These are phyloP conservation scores for Heliamphora pulchella DNA, from an alignment of 179 eudicot genomes.

Conservation along the genomic window DNA sequence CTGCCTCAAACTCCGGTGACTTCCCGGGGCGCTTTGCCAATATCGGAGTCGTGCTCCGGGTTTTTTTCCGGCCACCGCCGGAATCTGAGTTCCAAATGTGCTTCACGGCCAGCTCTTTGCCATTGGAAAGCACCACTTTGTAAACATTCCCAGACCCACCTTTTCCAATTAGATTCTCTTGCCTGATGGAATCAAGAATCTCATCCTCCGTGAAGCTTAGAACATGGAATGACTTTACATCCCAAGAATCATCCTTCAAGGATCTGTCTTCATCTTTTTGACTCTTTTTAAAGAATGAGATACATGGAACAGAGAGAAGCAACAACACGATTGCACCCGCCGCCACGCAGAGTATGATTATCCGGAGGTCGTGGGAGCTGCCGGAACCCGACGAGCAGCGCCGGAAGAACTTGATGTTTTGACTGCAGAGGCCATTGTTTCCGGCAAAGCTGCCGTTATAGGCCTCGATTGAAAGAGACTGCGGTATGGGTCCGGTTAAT, in stretches of 20 bases:
- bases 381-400: slow-evolving; percentile 38
- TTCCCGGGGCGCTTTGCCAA: slow-evolving; percentile 30
- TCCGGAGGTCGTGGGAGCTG: slow-evolving; percentile 16
- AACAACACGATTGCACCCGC: slow-evolving; percentile 26
- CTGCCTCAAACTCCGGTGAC: slow-evolving; percentile 67
- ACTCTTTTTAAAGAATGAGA: slow-evolving; percentile 33
- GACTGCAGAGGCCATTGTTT: slow-evolving; percentile 68
- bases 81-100: slow-evolving; percentile 60
- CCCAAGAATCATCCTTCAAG: slow-evolving; percentile 70
- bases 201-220: slow-evolving; percentile 72
- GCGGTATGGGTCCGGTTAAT: slow-evolving; percentile 60
- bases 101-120: slow-evolving; percentile 71
- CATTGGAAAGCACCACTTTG: slow-evolving; percentile 48
- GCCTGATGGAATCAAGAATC: slow-evolving; percentile 62
- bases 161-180: slow-evolving; percentile 81
- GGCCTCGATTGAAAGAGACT: slow-evolving; percentile 41
- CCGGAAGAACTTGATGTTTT: slow-evolving; percentile 34
- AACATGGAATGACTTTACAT: slow-evolving; percentile 73
- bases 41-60: slow-evolving; percentile 44
- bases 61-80: slow-evolving; percentile 22
- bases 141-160: slow-evolving; percentile 92
- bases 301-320: slow-evolving; percentile 29
- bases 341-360: slow-evolving; percentile 37
- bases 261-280: slow-evolving; percentile 32
- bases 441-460: slow-evolving; percentile 64